Evolutionary conservation across 768 basidiomycete species (phyloP).

Genomic region (Mycena indigotica): DNA sequence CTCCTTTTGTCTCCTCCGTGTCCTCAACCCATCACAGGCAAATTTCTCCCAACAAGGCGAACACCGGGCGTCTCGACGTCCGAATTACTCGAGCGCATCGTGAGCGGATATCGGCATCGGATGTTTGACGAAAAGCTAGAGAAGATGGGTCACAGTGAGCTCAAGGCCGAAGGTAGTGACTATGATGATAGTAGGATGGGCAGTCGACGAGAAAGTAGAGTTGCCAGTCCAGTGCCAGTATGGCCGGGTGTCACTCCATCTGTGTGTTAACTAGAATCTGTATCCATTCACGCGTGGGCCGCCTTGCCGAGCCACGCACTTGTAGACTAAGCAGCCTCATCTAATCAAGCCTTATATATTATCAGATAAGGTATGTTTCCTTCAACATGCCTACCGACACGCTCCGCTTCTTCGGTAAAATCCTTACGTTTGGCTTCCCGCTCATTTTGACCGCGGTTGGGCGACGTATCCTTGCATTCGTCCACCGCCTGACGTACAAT

Average conservation of each 20-base stretch:
- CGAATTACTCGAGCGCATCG: slow-evolving; percentile 88
- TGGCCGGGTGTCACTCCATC: neutral
- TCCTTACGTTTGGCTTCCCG: neutral
- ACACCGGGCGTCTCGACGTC: slow-evolving; percentile 96
- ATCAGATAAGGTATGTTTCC: neutral
- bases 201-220: slow-evolving; percentile 38
- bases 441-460: neutral
- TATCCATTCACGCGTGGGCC: too few species aligned
- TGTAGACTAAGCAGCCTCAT: too few species aligned
- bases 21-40: slow-evolving; percentile 52
- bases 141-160: slow-evolving; percentile 81
- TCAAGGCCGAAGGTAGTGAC: slow-evolving; percentile 65
- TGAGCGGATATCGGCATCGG: slow-evolving; percentile 79
- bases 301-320: neutral
- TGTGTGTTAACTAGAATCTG: neutral
- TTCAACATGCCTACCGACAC: neutral
- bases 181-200: slow-evolving; percentile 43
- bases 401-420: neutral
- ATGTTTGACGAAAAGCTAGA: slow-evolving; percentile 88
- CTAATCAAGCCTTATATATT: neutral
- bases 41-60: slow-evolving; percentile 92
- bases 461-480: neutral
- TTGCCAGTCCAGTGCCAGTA: slow-evolving; percentile 29
- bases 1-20: slow-evolving; percentile 1
- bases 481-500: slow-evolving; percentile 5